Percentiles rank a stretch among this genome's conserved stretches.
phyloP scores from a whole-genome alignment of 2,329 filamentous ascomycete genomes.

The Fonsecaea erecta region DNA sequence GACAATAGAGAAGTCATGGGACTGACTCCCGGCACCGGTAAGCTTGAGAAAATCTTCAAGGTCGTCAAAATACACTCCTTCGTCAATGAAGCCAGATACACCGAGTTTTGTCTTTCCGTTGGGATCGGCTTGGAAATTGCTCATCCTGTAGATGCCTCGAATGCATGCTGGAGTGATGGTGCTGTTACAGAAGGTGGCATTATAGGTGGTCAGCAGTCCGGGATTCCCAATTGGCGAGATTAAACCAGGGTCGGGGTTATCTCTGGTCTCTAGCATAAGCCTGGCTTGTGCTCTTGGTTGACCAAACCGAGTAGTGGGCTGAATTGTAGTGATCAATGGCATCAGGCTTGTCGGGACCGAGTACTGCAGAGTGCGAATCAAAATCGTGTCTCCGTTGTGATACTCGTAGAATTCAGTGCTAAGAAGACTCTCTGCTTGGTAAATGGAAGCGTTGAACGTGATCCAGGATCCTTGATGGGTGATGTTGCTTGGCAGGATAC shows the following conservation, averaged over 20 bases:
- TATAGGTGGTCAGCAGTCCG: slow-evolving; percentile 27
- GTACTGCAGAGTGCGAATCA: slow-evolving; percentile 63
- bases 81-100: slow-evolving; percentile 56
- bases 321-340: slow-evolving; percentile 64
- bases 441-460: slow-evolving; percentile 59
- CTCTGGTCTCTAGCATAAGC: slow-evolving; percentile 38
- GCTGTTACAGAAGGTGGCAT: slow-evolving; percentile 44
- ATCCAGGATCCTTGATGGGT: slow-evolving; percentile 65
- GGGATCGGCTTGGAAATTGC: slow-evolving; percentile 45
- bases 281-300: slow-evolving; percentile 52
- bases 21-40: slow-evolving; percentile 58
- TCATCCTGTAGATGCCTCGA: slow-evolving; percentile 55
- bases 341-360: slow-evolving; percentile 63
- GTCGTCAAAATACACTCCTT: slow-evolving; percentile 60
- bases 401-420: slow-evolving; percentile 64
- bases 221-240: neutral
- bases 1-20: slow-evolving; percentile 61
- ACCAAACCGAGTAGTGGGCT: slow-evolving; percentile 68
- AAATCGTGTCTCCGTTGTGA: slow-evolving; percentile 52
- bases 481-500: slow-evolving; percentile 53
- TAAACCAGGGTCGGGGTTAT: neutral
- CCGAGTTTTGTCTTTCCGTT: slow-evolving; percentile 49
- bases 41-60: slow-evolving; percentile 60
- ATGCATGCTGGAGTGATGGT: slow-evolving; percentile 57
- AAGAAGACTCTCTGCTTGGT: slow-evolving; percentile 61